Conservation (phyloP, 2,329 filamentous ascomycete species). For the Pezicula rhizophila region DNA sequence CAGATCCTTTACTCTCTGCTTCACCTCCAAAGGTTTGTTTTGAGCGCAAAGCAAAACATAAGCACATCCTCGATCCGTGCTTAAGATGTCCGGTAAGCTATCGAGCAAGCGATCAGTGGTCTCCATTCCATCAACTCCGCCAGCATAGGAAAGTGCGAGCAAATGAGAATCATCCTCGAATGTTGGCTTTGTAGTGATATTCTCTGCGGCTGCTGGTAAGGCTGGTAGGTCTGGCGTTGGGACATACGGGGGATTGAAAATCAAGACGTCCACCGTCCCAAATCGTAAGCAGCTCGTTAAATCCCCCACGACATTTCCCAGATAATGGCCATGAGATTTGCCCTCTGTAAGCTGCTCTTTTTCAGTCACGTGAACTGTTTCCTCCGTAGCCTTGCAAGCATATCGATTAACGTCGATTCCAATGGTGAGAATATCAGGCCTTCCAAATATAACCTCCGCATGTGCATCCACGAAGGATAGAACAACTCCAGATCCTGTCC, state of each 20-base stretch:
- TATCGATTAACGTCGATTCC: conserved; percentile 81
- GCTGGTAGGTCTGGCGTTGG: conserved; percentile 71
- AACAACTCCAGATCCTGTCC: conserved; percentile 90
- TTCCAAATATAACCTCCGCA: conserved; percentile 64
- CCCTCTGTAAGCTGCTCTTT: conserved; percentile 30
- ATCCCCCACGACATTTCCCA: conserved; percentile 66
- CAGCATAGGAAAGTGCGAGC: conserved; percentile 80
- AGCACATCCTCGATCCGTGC: conserved; percentile 63
- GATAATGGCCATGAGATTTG: conserved; percentile 41
- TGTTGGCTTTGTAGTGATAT: conserved; percentile 21
- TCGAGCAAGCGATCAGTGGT: conserved; percentile 75
- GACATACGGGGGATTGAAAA: conserved; percentile 98
- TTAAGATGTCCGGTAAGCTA: conserved; percentile 59
- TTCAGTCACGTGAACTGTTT: conserved; percentile 55
- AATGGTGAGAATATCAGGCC: conserved; percentile 61
- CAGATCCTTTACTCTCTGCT: conserved; percentile 53
- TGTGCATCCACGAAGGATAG: conserved; percentile 81
- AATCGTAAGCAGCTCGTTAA: conserved; percentile 56
- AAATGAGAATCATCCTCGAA: conserved; percentile 82
- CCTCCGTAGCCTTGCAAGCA: conserved; percentile 69
- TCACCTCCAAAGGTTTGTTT: conserved; percentile 76
- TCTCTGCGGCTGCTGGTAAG: conserved; percentile 30
- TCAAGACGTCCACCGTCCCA: conserved; percentile 67
- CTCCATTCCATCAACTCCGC: conserved; percentile 88
- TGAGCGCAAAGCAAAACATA: conserved; percentile 88